A percentile compares a stretch with the other conserved stretches of the same genome.
phyloP scores from a whole-genome alignment of 1,284 basidiomycete genomes.

The Ustilago shanxiensis region DNA sequence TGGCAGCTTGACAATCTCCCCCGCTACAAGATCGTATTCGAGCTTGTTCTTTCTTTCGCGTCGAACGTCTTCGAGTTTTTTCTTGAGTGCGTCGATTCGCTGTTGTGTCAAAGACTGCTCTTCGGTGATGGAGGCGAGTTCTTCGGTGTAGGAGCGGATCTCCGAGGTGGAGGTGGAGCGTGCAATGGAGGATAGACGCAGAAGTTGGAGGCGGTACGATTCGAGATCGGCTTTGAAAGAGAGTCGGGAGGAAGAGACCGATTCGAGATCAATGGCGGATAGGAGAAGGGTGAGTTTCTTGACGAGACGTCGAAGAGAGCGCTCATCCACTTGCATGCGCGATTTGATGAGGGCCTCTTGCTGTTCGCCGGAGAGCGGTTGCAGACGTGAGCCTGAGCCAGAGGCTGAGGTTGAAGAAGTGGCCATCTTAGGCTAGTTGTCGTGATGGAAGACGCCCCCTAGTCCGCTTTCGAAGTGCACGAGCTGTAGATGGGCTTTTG shows the following conservation, averaged over 20 bases:
- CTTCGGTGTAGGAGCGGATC: conserved; percentile 24
- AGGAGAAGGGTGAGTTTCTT: conserved; percentile 43
- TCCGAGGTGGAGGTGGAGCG: conserved; percentile 29
- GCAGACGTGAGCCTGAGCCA: conserved; percentile 10
- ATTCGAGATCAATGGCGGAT: conserved; percentile 24
- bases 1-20: conserved; percentile 50
- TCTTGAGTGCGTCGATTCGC: conserved; percentile 49
- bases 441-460: too few species aligned
- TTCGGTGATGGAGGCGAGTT: conserved; percentile 28
- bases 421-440: conserved; percentile 18
- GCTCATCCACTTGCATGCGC: conserved; percentile 47
- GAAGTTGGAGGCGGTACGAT: conserved; percentile 24
- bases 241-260: conserved; percentile 19
- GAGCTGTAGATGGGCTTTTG: too few species aligned
- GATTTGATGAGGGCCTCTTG: conserved; percentile 45
- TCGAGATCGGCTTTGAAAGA: conserved; percentile 50
- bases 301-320: conserved; percentile 33
- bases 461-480: too few species aligned
- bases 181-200: conserved; percentile 31
- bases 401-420: conserved; percentile 19
- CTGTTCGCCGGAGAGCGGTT: conserved; percentile 39
- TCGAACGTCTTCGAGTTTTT: conserved; percentile 42
- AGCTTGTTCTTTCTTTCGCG: conserved; percentile 59
- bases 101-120: conserved; percentile 38
- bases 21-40: conserved; percentile 58